Evolutionary conservation across 1,139 yeast genomes (phyloP).

Genomic region (Meyerozyma guilliermondii): DNA sequence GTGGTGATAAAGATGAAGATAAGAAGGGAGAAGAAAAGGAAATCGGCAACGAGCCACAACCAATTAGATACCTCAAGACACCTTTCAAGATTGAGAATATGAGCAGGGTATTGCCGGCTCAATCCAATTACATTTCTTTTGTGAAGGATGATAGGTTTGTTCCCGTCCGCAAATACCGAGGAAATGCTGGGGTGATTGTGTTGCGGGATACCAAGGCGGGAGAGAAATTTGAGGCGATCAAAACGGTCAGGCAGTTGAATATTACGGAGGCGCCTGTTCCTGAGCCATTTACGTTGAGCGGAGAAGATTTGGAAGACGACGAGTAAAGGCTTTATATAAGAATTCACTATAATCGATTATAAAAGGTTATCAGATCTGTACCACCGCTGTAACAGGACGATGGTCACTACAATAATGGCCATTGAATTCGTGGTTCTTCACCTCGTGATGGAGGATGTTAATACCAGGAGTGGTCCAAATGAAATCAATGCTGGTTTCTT

Average conservation of each 20-base stretch:
- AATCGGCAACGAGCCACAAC: slow-evolving; percentile 21
- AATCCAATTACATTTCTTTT: slow-evolving; percentile 78
- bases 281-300: slow-evolving; percentile 67
- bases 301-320: slow-evolving; percentile 43
- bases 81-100: slow-evolving; percentile 72
- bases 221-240: slow-evolving; percentile 63
- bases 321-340: slow-evolving; percentile 10
- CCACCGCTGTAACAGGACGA: slow-evolving; percentile 18
- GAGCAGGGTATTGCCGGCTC: slow-evolving; percentile 89
- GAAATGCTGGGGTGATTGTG: slow-evolving; percentile 77
- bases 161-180: slow-evolving; percentile 79
- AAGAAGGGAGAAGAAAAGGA: slow-evolving; percentile 27
- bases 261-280: slow-evolving; percentile 89
- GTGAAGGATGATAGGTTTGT: slow-evolving; percentile 69
- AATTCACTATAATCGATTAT: not conserved
- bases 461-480: slow-evolving; percentile 10
- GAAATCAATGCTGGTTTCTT: slow-evolving; percentile 13
- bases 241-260: slow-evolving; percentile 80
- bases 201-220: slow-evolving; percentile 67
- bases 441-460: slow-evolving; percentile 9
- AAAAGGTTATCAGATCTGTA: slow-evolving; percentile 8
- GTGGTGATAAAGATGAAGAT: slow-evolving; percentile 13
- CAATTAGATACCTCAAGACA: slow-evolving; percentile 45
- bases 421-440: slow-evolving; percentile 8
- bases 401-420: slow-evolving; percentile 15